Evolutionary conservation across 2,329 filamentous ascomycete species (phyloP).

Genomic region (Cytospora chrysosperma): DNA sequence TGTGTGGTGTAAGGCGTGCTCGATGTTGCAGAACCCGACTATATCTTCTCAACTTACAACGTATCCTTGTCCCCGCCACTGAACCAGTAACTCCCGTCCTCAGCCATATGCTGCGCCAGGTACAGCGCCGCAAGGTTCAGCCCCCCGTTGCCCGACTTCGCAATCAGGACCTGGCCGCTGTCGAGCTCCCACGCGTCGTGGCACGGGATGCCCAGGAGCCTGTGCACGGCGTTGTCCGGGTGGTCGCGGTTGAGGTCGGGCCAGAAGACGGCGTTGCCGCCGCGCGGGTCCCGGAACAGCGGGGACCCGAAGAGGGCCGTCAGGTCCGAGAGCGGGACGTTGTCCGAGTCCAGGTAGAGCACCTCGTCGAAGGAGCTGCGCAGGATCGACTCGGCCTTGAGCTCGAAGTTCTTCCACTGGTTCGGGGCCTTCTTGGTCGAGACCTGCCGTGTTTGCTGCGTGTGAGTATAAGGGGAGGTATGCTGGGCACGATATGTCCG

Average conservation of each 20-base stretch:
- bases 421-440: constrained; percentile 19
- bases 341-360: constrained; percentile 25
- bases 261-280: constrained; percentile 21
- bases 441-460: constrained; percentile 5
- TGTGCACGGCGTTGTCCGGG: constrained; percentile 23
- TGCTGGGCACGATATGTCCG: no score
- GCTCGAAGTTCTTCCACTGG: constrained; percentile 25
- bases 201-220: constrained; percentile 21
- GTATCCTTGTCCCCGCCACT: constrained; percentile 24
- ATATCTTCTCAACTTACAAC: no score
- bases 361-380: constrained; percentile 24
- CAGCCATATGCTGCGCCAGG: constrained; percentile 20
- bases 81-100: constrained; percentile 22
- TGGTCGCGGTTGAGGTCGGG: constrained; percentile 24
- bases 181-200: constrained; percentile 24
- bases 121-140: constrained; percentile 23
- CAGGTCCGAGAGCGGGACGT: constrained; percentile 19
- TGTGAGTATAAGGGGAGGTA: neutral
- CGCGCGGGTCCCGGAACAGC: constrained; percentile 12
- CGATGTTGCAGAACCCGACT: neutral
- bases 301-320: constrained; percentile 9
- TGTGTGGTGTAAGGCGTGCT: neutral
- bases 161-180: constrained; percentile 22
- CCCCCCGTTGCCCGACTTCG: constrained; percentile 21
- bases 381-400: constrained; percentile 22